These are phyloP conservation scores for Camellia granthamiana DNA, from an alignment of 148 eudicot species.

Conservation along the genomic window DNA sequence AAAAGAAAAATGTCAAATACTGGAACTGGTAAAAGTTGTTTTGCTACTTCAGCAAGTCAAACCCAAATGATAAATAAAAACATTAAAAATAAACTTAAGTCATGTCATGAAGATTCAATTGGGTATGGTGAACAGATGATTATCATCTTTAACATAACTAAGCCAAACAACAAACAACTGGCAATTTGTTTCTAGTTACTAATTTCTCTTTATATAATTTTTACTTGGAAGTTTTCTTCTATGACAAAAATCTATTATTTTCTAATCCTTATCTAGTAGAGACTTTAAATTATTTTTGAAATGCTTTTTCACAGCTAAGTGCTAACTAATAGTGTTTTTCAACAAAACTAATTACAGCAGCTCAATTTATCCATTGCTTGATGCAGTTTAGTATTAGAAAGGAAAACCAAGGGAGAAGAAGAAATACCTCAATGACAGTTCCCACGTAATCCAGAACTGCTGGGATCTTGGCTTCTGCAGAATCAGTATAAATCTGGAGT, in stretches of 20 bases:
- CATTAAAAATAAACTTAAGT: not conserved
- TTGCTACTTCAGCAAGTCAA: not conserved
- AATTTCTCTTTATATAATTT: not conserved
- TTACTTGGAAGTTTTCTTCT: not conserved
- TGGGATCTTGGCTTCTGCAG: slow-evolving; percentile 95
- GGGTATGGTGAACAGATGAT: not conserved
- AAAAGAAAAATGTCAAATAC: not conserved
- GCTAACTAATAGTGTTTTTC: not conserved
- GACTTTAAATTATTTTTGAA: too few relatives aligned
- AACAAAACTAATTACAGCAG: not conserved
- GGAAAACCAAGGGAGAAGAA: slow-evolving; percentile 15
- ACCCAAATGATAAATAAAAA: not conserved
- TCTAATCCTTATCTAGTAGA: too few relatives aligned
- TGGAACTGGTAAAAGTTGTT: not conserved
- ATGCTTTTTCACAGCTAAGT: not conserved
- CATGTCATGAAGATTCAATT: not conserved
- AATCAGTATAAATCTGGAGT: slow-evolving; percentile 81
- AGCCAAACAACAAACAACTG: not conserved
- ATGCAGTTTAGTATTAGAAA: not conserved
- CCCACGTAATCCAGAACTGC: slow-evolving; percentile 89
- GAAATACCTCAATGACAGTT: slow-evolving; percentile 73
- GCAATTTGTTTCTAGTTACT: not conserved
- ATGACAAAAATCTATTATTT: not conserved
- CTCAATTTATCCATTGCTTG: not conserved
- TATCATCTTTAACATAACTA: not conserved